Evolutionary conservation across 441 rosid genomes (phyloP).

Genomic region (Pelargonium myrrhifolium): DNA sequence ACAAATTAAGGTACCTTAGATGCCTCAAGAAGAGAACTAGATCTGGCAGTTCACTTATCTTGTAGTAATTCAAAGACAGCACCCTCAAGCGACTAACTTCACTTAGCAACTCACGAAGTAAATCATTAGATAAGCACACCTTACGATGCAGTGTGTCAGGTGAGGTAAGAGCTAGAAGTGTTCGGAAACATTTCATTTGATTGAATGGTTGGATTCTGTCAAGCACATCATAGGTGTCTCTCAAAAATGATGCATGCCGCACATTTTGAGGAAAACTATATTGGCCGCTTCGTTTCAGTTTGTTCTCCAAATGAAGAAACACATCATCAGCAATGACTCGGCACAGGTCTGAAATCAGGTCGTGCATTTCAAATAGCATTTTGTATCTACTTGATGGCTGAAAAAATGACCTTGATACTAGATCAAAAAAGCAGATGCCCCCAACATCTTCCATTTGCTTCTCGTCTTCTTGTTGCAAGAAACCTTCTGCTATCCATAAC

Average conservation of each 20-base stretch:
- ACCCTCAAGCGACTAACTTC: not conserved
- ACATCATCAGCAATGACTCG: not conserved
- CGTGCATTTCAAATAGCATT: constrained; percentile 14
- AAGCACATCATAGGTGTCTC: not conserved
- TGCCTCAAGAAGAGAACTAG: constrained; percentile 6
- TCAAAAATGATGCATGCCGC: not conserved
- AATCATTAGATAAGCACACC: not conserved
- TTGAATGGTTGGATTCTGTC: not conserved
- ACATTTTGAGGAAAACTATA: too few species aligned
- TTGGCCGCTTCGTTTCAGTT: too few species aligned
- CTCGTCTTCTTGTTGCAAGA: not conserved
- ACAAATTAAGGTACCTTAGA: constrained; percentile 13
- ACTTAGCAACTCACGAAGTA: not conserved
- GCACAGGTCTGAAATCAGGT: constrained; percentile 10
- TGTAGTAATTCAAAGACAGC: not conserved
- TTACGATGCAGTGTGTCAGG: not conserved
- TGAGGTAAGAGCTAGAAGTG: not conserved
- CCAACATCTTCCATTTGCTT: constrained; percentile 1
- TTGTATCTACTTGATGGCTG: not conserved
- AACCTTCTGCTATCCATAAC: constrained; percentile 16
- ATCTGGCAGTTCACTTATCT: not conserved
- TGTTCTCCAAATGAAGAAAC: not conserved
- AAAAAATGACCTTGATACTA: constrained; percentile 5
- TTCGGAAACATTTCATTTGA: not conserved
- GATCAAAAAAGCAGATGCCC: not conserved